Evolutionary conservation across 148 eudicot species (phyloP).

Genomic region (Vaccinium myrtillus): DNA sequence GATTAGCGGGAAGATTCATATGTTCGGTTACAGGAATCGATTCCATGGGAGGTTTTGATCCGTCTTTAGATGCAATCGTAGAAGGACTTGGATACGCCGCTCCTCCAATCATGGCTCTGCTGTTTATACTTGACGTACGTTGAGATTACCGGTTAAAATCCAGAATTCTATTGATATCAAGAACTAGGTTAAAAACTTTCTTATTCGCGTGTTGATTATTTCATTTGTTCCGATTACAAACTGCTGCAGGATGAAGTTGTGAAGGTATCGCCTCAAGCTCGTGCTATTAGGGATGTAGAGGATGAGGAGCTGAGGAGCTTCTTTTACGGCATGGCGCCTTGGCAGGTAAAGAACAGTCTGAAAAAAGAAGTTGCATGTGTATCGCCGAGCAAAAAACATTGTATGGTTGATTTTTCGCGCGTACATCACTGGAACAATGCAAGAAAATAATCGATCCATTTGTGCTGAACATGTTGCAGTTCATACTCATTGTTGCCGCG

Average conservation of each 20-base stretch:
- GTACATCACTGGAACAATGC: background rate
- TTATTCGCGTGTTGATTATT: background rate
- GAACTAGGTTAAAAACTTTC: background rate
- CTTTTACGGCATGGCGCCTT: slow-evolving; percentile 95
- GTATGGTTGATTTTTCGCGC: background rate
- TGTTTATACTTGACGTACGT: slow-evolving; percentile 89
- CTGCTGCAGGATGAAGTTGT: slow-evolving; percentile 90
- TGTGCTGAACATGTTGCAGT: slow-evolving; percentile 43
- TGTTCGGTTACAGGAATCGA: slow-evolving; percentile 79
- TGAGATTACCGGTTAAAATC: background rate
- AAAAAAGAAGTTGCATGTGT: background rate
- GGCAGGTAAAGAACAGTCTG: slow-evolving; percentile 66
- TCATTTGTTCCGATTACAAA: background rate
- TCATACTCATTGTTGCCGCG: slow-evolving; percentile 87
- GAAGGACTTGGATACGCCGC: slow-evolving; percentile 95
- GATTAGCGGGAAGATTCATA: slow-evolving; percentile 79
- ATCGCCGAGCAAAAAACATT: too few species aligned
- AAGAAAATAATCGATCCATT: slow-evolving; percentile 15
- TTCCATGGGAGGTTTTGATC: slow-evolving; percentile 69
- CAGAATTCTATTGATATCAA: background rate
- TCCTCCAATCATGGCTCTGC: slow-evolving; percentile 97
- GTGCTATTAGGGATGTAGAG: slow-evolving; percentile 97
- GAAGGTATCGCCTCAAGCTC: slow-evolving; percentile 96
- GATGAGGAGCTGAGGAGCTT: slow-evolving; percentile 95
- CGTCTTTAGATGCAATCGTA: slow-evolving; percentile 71